Evolutionary conservation across 352 stramenopile species (phyloP).

Genomic region (Globisporangium lucens): DNA sequence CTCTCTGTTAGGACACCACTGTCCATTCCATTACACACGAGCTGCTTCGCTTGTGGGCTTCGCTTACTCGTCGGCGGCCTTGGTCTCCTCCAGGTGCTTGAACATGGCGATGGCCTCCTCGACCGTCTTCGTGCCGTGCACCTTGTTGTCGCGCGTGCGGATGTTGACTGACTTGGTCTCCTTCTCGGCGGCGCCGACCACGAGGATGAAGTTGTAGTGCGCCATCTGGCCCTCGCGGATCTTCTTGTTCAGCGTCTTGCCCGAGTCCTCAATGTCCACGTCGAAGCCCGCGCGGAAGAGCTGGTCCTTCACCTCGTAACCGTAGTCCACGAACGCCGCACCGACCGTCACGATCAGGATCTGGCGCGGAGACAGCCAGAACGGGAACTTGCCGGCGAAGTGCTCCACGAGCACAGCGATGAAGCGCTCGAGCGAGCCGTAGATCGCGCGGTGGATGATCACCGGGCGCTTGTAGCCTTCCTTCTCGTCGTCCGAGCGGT

Average conservation of each 20-base stretch:
- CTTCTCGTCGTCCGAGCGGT: slow-evolving; percentile 70
- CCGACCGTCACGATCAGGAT: slow-evolving; percentile 86
- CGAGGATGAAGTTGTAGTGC: slow-evolving; percentile 85
- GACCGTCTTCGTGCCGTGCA: slow-evolving; percentile 65
- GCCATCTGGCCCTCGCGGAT: slow-evolving; percentile 77
- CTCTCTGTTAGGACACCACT: neutral
- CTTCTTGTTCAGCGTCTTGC: slow-evolving; percentile 86
- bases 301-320: slow-evolving; percentile 87
- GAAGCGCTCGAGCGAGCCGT: slow-evolving; percentile 97
- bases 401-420: slow-evolving; percentile 98
- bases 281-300: slow-evolving; percentile 89
- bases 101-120: slow-evolving; percentile 92
- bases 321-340: slow-evolving; percentile 93
- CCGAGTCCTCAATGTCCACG: slow-evolving; percentile 72
- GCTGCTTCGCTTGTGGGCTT: neutral
- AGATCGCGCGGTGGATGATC: slow-evolving; percentile 97
- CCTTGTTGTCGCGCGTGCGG: slow-evolving; percentile 79
- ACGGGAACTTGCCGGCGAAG: slow-evolving; percentile 93
- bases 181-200: slow-evolving; percentile 75
- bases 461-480: slow-evolving; percentile 93
- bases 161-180: slow-evolving; percentile 58
- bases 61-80: slow-evolving; percentile 43
- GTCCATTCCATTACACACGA: neutral
- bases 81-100: slow-evolving; percentile 77
- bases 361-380: slow-evolving; percentile 92